A percentile compares a stretch with the other conserved stretches of the same genome.
These are phyloP conservation scores for Saksenaea oblongispora DNA, from an alignment of 371 early-diverging fungal species.

Conservation along the genomic window DNA sequence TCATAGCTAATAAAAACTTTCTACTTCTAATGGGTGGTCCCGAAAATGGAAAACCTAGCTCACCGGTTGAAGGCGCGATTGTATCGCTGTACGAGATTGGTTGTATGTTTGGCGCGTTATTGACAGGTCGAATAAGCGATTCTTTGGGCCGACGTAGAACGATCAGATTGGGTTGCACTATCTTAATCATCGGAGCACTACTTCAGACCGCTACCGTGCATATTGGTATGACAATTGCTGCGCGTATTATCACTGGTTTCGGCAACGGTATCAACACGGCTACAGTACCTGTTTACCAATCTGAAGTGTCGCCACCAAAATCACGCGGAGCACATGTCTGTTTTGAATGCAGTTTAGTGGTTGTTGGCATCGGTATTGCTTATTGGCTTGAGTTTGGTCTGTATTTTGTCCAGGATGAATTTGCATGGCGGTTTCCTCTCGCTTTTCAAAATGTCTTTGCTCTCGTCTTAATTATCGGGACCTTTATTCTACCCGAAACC, in stretches of 20 bases:
- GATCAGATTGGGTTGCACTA: constrained; percentile 31
- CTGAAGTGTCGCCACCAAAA: constrained; percentile 52
- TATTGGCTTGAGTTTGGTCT: constrained; percentile 53
- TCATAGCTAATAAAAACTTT: constrained; percentile 29
- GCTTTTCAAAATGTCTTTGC: constrained; percentile 54
- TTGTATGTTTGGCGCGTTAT: constrained; percentile 31
- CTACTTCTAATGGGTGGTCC: constrained; percentile 26
- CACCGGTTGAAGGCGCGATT: constrained; percentile 24
- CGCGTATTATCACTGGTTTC: constrained; percentile 56
- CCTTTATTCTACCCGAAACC: constrained; percentile 54
- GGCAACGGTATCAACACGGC: constrained; percentile 58
- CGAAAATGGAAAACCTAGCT: constrained; percentile 6
- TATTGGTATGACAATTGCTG: constrained; percentile 41
- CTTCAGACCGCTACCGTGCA: constrained; percentile 39
- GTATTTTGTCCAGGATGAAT: constrained; percentile 29
- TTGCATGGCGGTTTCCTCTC: constrained; percentile 57
- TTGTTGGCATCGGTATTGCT: constrained; percentile 38
- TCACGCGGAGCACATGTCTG: constrained; percentile 40
- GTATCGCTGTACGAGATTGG: constrained; percentile 32
- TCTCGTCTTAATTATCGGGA: constrained; percentile 40
- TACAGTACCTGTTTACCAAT: constrained; percentile 51
- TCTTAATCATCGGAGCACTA: constrained; percentile 36
- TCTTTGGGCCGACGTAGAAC: constrained; percentile 32
- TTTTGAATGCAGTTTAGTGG: constrained; percentile 36
- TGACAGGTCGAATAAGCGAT: constrained; percentile 27